These are phyloP conservation scores for Monosporascus sp. DNA, from an alignment of 2,329 filamentous ascomycete genomes.

Conservation along the genomic window DNA sequence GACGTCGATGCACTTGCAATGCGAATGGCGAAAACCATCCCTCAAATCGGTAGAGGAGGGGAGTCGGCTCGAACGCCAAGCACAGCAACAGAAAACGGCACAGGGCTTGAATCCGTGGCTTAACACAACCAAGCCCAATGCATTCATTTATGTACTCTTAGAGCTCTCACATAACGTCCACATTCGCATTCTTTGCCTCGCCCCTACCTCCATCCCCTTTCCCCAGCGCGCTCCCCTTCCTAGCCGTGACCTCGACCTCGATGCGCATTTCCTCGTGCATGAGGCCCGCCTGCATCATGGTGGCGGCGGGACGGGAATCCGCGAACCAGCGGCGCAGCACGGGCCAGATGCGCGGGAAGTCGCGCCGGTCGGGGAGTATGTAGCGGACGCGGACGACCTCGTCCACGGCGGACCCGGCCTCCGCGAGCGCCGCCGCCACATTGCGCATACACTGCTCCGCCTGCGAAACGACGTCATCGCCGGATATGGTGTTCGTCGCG, in stretches of 20 bases:
- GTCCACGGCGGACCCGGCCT: slow-evolving; percentile 36
- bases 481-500: slow-evolving; percentile 38
- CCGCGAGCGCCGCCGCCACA: slow-evolving; percentile 38
- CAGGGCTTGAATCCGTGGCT: too few species aligned
- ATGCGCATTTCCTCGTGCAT: slow-evolving; percentile 44
- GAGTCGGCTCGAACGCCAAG: too few species aligned
- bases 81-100: too few species aligned
- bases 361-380: slow-evolving; percentile 41
- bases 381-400: slow-evolving; percentile 50
- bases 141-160: too few species aligned
- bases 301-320: slow-evolving; percentile 45
- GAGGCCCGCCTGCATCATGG: slow-evolving; percentile 46
- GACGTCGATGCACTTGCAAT: too few species aligned
- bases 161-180: too few species aligned
- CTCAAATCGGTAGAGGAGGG: too few species aligned
- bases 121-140: too few species aligned
- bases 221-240: slow-evolving; percentile 2
- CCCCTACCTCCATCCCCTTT: too few species aligned
- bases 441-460: slow-evolving; percentile 45
- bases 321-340: slow-evolving; percentile 46
- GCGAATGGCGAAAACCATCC: too few species aligned
- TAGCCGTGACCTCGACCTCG: slow-evolving; percentile 20
- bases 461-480: slow-evolving; percentile 38
- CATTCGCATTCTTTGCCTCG: too few species aligned
- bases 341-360: slow-evolving; percentile 45